Base-by-base conservation (phyloP, 108 stramenopile genomes). In the Bacterosira constricta region DNA sequence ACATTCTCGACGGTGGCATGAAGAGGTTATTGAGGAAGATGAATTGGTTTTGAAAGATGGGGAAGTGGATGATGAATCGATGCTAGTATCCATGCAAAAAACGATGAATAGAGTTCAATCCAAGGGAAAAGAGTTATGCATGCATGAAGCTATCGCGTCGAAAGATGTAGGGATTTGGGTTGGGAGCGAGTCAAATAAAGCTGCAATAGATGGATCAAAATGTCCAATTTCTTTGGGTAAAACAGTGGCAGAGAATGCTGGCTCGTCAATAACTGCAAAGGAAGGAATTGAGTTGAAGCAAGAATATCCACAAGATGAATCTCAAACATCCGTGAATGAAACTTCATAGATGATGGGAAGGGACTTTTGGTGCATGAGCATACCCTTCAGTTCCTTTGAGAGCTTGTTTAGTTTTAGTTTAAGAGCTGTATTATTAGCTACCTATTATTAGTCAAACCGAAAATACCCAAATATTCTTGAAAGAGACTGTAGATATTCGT, bases 1-100 rank as follows among this genome's bases (percentile, higher is more conserved):
- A n/a, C 98, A 99, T 80, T 90, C 89, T 32, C 81, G 91, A 79
- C 71, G 81, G 21, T 90, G 95, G 95, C 85, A 91, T 59, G 81
- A 90, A 61, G 86, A 65, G 23, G 42, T 62, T 47, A 20, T 76
- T 45, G 70, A 75, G 10, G 66, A 85, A 17, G 65, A 79, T 49
- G 49, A 29, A 35, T 39, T 29, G 27, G 72, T 31, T 17, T 15
- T 42, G 55, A 46, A 13, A 8, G 30, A 50, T 29, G 56, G 29
- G 35, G 80, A 82, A 18, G 67, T 61, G 39, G 79, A 59, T 29
- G 66, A 89, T 60, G 45, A 64, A 10, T 30, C 87, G 20, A 44
- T 83, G 1, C 71, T 80, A 21, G 38, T 65, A 7, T 21, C 86
- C 23, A 64, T 76, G 30, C 63, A 77, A 61, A 64, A 69, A 6